A percentile compares a stretch with the other conserved stretches of the same genome.
These are phyloP conservation scores for Microcyclospora tardicrescens DNA, from an alignment of 2,329 filamentous ascomycete species.

Conservation along the genomic window DNA sequence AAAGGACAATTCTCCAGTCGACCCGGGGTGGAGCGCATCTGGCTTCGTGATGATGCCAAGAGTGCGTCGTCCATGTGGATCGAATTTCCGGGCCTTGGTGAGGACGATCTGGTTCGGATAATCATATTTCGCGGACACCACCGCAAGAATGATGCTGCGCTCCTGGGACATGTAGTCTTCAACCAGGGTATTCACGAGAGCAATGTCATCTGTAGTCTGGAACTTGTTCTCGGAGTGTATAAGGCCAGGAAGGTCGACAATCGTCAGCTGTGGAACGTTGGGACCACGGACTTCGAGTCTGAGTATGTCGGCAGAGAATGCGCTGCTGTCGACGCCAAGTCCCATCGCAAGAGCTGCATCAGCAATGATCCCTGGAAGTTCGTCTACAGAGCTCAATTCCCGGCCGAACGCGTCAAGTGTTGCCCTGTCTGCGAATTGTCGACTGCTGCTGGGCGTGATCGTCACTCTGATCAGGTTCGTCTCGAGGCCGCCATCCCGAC, in stretches of 20 bases:
- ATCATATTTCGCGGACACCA: slow-evolving; percentile 30
- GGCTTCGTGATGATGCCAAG: slow-evolving; percentile 47
- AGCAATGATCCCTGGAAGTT: slow-evolving; percentile 35
- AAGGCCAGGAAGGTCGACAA: slow-evolving; percentile 27
- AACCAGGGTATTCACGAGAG: slow-evolving; percentile 24
- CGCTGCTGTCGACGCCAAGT: slow-evolving; percentile 11
- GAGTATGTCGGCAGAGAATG: slow-evolving; percentile 35
- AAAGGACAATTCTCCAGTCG: slow-evolving; percentile 24
- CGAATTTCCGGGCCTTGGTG: slow-evolving; percentile 33
- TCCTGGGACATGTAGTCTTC: slow-evolving; percentile 42
- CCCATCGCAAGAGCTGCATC: slow-evolving; percentile 40
- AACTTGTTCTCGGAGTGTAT: slow-evolving; percentile 20
- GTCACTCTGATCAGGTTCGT: no score
- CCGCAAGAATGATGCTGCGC: slow-evolving; percentile 33
- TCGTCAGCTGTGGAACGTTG: slow-evolving; percentile 21
- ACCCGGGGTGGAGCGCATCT: slow-evolving; percentile 29
- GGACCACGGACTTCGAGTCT: slow-evolving; percentile 35
- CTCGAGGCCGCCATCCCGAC: slow-evolving; percentile 2
- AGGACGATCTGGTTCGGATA: slow-evolving; percentile 46
- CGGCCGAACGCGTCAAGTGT: no score
- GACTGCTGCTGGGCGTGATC: no score
- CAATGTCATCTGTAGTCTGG: slow-evolving; percentile 21
- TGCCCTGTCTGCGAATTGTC: no score
- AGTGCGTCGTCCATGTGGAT: slow-evolving; percentile 34
- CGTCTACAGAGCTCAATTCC: slow-evolving; percentile 14